Evolutionary conservation across 208 protist genomes (phyloP).

Genomic region (Wallacemonas sp.): DNA sequence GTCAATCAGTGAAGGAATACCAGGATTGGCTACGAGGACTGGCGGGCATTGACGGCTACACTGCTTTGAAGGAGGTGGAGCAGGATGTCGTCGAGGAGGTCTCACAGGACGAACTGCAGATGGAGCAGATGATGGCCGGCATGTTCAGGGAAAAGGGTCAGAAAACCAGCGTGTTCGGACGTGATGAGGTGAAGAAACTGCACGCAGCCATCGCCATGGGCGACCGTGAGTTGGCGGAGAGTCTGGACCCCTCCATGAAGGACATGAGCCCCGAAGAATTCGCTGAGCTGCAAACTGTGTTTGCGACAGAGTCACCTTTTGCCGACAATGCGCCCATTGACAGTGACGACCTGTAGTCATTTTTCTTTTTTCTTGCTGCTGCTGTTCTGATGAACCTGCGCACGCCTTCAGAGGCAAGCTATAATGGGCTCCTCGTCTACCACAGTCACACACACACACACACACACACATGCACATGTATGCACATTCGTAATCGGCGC

Average conservation of each 20-base stretch:
- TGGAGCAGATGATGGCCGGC: slow-evolving; percentile 74
- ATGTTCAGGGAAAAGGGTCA: slow-evolving; percentile 43
- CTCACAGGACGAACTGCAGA: slow-evolving; percentile 49
- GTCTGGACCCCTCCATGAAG: slow-evolving; percentile 49
- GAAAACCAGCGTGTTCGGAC: slow-evolving; percentile 52
- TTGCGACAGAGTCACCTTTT: slow-evolving; percentile 7
- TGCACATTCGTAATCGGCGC: too few species aligned
- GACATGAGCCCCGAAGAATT: slow-evolving; percentile 69
- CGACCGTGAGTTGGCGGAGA: slow-evolving; percentile 37
- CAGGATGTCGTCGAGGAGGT: slow-evolving; percentile 36
- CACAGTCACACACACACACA: too few species aligned
- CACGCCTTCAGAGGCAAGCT: too few species aligned
- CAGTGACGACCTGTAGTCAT: neutral
- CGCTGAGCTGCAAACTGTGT: slow-evolving; percentile 25
- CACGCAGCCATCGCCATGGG: slow-evolving; percentile 47
- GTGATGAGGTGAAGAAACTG: slow-evolving; percentile 61
- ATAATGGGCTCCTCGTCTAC: too few species aligned
- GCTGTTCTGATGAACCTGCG: slow-evolving; percentile 2
- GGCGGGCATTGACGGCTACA: neutral
- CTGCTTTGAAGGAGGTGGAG: slow-evolving; percentile 15
- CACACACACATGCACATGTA: too few species aligned
- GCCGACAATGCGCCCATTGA: neutral
- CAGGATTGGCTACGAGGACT: neutral
- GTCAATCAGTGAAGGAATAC: neutral
- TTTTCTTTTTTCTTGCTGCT: slow-evolving; percentile 12